Conservation (phyloP, 768 basidiomycete species). For the Collybiopsis luxurians region DNA sequence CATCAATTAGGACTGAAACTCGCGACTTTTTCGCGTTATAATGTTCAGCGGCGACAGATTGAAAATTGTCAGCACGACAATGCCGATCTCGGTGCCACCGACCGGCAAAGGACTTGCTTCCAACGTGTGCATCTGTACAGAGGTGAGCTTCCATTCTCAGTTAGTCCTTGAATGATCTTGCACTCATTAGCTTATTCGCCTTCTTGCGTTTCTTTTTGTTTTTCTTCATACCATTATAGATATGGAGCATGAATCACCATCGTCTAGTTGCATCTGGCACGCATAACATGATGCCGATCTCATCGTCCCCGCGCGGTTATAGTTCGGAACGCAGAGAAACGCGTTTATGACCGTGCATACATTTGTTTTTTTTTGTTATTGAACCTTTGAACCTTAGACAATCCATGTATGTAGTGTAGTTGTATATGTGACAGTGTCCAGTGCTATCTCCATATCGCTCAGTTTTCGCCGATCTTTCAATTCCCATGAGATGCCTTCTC, state of each 20-base stretch:
- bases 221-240: neutral
- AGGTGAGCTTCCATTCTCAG: neutral
- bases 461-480: too few relatives aligned
- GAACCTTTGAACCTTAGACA: too few relatives aligned
- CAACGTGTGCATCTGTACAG: conserved; percentile 1
- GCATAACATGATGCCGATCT: conserved; percentile 1
- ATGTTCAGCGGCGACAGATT: neutral
- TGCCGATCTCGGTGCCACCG: neutral
- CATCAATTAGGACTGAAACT: neutral
- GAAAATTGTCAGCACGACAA: conserved; percentile 1
- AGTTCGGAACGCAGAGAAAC: neutral
- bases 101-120: neutral
- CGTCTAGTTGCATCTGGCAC: conserved; percentile 1
- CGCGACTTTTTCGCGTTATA: neutral
- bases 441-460: too few relatives aligned
- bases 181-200: too few relatives aligned
- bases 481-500: too few relatives aligned
- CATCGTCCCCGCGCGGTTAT: neutral
- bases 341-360: neutral
- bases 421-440: too few relatives aligned
- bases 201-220: neutral
- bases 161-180: too few relatives aligned
- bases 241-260: neutral
- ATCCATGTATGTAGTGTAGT: too few relatives aligned
- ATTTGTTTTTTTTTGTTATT: too few relatives aligned